Conservation (phyloP, 1,284 basidiomycete species). For the Abortiporus biennis region DNA sequence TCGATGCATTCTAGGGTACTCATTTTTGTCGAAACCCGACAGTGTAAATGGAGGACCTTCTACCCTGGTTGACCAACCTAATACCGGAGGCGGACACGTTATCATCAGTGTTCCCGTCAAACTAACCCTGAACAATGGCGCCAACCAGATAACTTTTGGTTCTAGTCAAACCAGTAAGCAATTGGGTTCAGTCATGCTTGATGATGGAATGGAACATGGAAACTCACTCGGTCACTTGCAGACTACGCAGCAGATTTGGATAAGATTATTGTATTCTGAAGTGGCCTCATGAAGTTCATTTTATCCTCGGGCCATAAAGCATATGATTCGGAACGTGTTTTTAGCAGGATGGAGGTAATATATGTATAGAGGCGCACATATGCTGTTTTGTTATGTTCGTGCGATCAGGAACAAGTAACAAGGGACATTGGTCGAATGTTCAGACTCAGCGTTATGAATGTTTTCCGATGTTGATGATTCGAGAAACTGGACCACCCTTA, state of each 20-base stretch:
- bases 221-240: constrained; percentile 15
- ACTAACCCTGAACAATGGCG: constrained; percentile 41
- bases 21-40: neutral
- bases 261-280: constrained; percentile 51
- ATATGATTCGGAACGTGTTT: constrained; percentile 1
- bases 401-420: too few species aligned
- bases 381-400: neutral
- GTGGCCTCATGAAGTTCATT: too few species aligned
- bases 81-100: constrained; percentile 46
- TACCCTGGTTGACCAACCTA: constrained; percentile 48
- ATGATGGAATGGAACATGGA: neutral
- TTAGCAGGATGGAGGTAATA: neutral
- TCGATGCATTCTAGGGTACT: too few species aligned
- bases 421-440: too few species aligned
- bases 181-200: constrained; percentile 2
- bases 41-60: constrained; percentile 54
- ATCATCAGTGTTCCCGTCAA: constrained; percentile 52
- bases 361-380: neutral
- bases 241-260: constrained; percentile 58
- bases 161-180: constrained; percentile 44
- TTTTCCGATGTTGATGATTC: too few species aligned
- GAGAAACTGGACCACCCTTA: too few species aligned
- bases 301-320: too few species aligned
- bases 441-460: too few species aligned
- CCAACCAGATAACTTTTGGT: constrained; percentile 48